A percentile compares a stretch with the other conserved stretches of the same genome.
phyloP scores from a whole-genome alignment of 2,329 filamentous ascomycete genomes.

The Ceratocystis harringtonii region DNA sequence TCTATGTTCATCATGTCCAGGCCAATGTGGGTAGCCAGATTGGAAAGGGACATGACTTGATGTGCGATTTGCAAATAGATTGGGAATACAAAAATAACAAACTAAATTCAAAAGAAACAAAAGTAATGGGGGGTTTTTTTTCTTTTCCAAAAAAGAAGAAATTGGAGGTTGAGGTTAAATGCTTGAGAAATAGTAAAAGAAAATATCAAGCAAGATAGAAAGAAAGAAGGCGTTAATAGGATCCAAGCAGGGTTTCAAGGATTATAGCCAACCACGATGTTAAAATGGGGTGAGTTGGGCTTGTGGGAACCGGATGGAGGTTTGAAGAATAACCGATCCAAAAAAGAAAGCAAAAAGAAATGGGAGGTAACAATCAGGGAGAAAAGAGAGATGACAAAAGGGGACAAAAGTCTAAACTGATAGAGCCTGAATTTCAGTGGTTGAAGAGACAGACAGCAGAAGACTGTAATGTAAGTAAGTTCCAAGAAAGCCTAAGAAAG shows the following conservation, averaged over 20 bases:
- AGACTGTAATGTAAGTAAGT: background rate
- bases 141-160: background rate
- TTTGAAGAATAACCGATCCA: conserved; percentile 2
- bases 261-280: conserved; percentile 6
- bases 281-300: background rate
- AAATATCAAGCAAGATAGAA: background rate
- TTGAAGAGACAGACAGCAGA: background rate
- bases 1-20: background rate
- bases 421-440: background rate
- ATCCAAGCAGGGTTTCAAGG: background rate
- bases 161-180: background rate
- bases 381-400: background rate
- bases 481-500: background rate
- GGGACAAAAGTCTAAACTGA: background rate
- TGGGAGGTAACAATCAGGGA: background rate
- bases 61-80: background rate
- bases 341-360: background rate
- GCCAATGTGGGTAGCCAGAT: background rate
- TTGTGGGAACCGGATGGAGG: background rate
- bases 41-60: background rate
- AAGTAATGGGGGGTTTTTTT: too few species aligned
- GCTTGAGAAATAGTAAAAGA: background rate
- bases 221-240: background rate
- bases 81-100: background rate
- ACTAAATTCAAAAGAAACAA: background rate